These are phyloP conservation scores for Annulohypoxylon maeteangense DNA, from an alignment of 495 filamentous ascomycete species.

Conservation along the genomic window DNA sequence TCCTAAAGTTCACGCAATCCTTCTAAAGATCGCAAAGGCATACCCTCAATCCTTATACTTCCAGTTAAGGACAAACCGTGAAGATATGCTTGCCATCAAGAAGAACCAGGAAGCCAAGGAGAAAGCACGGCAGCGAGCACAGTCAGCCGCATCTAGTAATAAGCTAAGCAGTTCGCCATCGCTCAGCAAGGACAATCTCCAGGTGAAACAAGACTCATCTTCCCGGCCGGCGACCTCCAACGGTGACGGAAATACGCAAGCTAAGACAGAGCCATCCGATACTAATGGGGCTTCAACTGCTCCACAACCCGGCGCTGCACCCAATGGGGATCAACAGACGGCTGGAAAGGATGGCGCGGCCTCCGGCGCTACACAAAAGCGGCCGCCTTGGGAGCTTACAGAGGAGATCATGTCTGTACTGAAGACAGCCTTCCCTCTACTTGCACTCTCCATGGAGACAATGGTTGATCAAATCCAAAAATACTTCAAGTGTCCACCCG, in stretches of 20 bases:
- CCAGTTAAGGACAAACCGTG: conserved; percentile 89
- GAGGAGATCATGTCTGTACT: conserved; percentile 94
- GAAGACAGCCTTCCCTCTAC: conserved; percentile 94
- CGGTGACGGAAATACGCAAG: conserved; percentile 51
- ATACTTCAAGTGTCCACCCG: conserved; percentile 97
- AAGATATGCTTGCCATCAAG: conserved; percentile 93
- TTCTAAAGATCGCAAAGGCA: conserved; percentile 92
- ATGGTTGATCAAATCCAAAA: conserved; percentile 99
- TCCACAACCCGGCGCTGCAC: conserved; percentile 46
- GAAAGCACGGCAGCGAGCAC: conserved; percentile 63
- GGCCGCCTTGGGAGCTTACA: conserved; percentile 90
- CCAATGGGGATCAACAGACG: conserved; percentile 50
- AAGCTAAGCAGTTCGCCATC: conserved; percentile 56
- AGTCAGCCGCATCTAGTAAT: conserved; percentile 52
- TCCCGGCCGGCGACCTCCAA: conserved; percentile 62
- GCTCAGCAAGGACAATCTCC: conserved; percentile 43
- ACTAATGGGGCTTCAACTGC: conserved; percentile 56
- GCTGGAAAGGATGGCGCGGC: conserved; percentile 43
- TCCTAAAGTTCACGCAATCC: conserved; percentile 79
- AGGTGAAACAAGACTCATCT: conserved; percentile 59
- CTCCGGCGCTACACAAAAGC: conserved; percentile 67
- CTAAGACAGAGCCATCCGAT: conserved; percentile 56
- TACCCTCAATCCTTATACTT: conserved; percentile 97
- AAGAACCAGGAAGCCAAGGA: conserved; percentile 85
- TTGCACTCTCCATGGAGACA: conserved; percentile 97